Conservation (phyloP, 2,329 filamentous ascomycete species). For the Exophiala mesophila region DNA sequence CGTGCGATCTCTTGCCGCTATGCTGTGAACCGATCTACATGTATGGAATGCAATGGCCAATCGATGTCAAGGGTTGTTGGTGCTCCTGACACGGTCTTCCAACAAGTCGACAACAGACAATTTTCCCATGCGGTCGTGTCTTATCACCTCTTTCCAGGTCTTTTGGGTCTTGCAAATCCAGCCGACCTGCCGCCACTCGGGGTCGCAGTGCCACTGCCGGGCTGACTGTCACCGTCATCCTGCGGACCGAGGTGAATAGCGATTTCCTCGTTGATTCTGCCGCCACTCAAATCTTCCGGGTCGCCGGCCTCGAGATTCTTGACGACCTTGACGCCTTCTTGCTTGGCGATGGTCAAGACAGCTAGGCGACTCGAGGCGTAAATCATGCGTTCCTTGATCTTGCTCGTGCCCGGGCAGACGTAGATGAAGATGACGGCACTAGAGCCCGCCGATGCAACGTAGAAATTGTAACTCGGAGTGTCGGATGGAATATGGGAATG, state of each 20-base stretch:
- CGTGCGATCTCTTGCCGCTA: no score
- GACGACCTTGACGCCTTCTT: conserved; percentile 52
- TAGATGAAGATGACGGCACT: conserved; percentile 51
- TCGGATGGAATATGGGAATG: conserved; percentile 45
- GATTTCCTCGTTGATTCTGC: conserved; percentile 51
- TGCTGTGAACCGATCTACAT: no score
- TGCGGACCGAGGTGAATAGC: conserved; percentile 3
- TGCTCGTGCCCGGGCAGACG: conserved; percentile 56
- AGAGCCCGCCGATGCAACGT: conserved; percentile 35
- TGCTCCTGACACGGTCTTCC: no score
- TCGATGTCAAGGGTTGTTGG: no score
- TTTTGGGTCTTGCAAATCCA: conserved; percentile 60
- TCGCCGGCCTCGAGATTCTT: conserved; percentile 60
- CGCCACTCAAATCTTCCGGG: conserved; percentile 53
- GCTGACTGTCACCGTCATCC: conserved; percentile 9
- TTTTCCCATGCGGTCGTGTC: no score
- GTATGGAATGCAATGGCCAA: no score
- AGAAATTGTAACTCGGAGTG: conserved; percentile 59
- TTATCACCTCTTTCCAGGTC: conserved; percentile 46
- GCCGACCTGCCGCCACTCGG: conserved; percentile 30
- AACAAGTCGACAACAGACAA: no score
- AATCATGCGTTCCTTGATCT: conserved; percentile 63
- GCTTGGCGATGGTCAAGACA: conserved; percentile 51
- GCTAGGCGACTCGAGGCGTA: conserved; percentile 56
- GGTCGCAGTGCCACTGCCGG: conserved; percentile 40